Evolutionary conservation across 495 filamentous ascomycete genomes (phyloP).

Genomic region (Daldinia bambusicola): DNA sequence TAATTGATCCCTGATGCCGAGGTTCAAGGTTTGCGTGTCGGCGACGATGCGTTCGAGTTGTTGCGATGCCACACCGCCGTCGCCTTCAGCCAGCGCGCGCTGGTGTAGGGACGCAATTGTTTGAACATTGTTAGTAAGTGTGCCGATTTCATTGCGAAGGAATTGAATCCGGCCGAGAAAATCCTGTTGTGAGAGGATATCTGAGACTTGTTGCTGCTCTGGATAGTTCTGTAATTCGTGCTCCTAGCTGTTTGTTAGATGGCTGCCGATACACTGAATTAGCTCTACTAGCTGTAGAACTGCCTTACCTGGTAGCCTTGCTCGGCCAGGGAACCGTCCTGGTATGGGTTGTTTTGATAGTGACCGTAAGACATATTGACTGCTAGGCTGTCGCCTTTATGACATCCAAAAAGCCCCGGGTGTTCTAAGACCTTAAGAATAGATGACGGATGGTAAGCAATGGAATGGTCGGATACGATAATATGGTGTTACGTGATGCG

Average conservation of each 20-base stretch:
- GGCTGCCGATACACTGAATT: not conserved
- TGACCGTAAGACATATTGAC: constrained; percentile 56
- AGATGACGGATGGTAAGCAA: not conserved
- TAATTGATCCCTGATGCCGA: constrained; percentile 73
- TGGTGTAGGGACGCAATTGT: constrained; percentile 69
- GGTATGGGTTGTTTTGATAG: constrained; percentile 55
- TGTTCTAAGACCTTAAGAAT: not conserved
- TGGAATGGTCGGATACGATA: constrained; percentile 24
- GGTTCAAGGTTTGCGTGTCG: constrained; percentile 72
- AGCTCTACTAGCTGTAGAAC: not conserved
- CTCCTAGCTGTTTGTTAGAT: constrained; percentile 43
- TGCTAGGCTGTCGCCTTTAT: constrained; percentile 21
- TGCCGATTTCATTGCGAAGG: constrained; percentile 66
- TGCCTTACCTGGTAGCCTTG: constrained; percentile 58
- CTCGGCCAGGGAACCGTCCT: constrained; percentile 55
- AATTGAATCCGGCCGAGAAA: constrained; percentile 69
- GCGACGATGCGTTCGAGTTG: constrained; percentile 69
- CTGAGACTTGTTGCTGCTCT: constrained; percentile 46
- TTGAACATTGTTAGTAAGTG: constrained; percentile 64
- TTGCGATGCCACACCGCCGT: constrained; percentile 54
- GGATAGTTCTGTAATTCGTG: constrained; percentile 55
- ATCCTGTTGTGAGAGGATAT: constrained; percentile 62
- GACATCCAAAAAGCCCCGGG: constrained; percentile 25
- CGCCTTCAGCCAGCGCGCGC: constrained; percentile 65
- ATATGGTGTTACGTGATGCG: constrained; percentile 25